Percentiles rank a stretch among this genome's conserved stretches.
These are phyloP conservation scores for Podaxis rugospora DNA, from an alignment of 768 basidiomycete species.

Conservation along the genomic window DNA sequence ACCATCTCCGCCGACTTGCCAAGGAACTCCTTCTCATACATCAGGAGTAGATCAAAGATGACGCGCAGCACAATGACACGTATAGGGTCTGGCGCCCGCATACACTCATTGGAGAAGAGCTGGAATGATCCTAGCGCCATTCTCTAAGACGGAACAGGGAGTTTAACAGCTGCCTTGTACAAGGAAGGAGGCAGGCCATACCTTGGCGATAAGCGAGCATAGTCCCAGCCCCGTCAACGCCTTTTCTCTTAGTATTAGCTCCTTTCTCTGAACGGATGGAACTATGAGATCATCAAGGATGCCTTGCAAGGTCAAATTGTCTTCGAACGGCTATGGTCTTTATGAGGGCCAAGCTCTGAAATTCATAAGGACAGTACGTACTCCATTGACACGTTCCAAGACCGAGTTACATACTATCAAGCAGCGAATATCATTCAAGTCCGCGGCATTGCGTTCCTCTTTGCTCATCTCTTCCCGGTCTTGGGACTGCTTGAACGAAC, in stretches of 20 bases:
- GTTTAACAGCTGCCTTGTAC: background rate
- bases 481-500: conserved; percentile 25
- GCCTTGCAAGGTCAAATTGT: conserved; percentile 77
- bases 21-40: conserved; percentile 81
- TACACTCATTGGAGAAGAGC: conserved; percentile 80
- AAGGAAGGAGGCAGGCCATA: conserved; percentile 19
- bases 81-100: conserved; percentile 70
- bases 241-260: conserved; percentile 74
- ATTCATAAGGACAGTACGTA: conserved; percentile 35
- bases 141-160: conserved; percentile 29
- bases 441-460: conserved; percentile 61
- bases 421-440: conserved; percentile 78
- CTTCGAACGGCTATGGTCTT: conserved; percentile 59
- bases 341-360: conserved; percentile 6
- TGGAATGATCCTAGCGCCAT: conserved; percentile 71
- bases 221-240: conserved; percentile 78
- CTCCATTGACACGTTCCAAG: conserved; percentile 88
- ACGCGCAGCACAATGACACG: conserved; percentile 79
- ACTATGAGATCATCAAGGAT: conserved; percentile 84
- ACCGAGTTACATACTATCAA: conserved; percentile 80
- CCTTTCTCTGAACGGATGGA: conserved; percentile 86
- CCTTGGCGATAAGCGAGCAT: conserved; percentile 82
- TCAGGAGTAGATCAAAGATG: conserved; percentile 86
- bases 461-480: conserved; percentile 59
- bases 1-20: conserved; percentile 43